Percentiles rank a stretch among this genome's conserved stretches.
These are phyloP conservation scores for Trichoderma brevicompactum DNA, from an alignment of 2,329 filamentous ascomycete genomes.

Conservation along the genomic window DNA sequence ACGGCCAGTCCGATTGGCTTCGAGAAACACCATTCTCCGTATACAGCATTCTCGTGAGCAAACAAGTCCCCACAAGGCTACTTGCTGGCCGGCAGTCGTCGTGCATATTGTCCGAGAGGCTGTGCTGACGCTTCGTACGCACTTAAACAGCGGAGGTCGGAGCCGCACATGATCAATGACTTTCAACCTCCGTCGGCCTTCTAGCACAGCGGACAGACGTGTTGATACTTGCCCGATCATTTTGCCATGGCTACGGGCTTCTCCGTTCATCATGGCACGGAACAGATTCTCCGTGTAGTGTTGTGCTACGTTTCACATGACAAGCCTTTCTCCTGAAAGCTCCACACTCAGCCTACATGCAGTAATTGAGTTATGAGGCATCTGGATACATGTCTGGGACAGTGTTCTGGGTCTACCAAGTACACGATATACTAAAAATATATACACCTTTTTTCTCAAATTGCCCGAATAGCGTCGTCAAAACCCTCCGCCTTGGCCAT, in stretches of 20 bases:
- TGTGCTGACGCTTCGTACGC: neutral
- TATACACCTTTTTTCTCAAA: neutral
- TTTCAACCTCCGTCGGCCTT: neutral
- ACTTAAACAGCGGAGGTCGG: neutral
- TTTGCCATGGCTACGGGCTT: neutral
- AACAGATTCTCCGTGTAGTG: neutral
- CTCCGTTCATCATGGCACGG: slow-evolving; percentile 1
- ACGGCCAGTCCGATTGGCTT: slow-evolving; percentile 13
- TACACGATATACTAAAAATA: neutral
- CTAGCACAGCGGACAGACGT: neutral
- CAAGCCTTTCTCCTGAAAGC: neutral
- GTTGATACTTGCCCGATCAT: neutral
- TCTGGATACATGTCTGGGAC: neutral
- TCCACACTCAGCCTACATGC: slow-evolving; percentile 7
- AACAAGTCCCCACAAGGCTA: neutral
- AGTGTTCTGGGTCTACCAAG: neutral
- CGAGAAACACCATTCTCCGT: neutral
- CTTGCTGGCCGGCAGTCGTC: too few relatives aligned
- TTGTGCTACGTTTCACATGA: slow-evolving; percentile 10
- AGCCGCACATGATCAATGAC: neutral
- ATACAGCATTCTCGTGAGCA: neutral
- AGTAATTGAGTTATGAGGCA: neutral
- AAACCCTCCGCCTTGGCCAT: neutral
- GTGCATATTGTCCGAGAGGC: neutral
- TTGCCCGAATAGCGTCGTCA: neutral